These are phyloP conservation scores for Sophora flavescens DNA, from an alignment of 306 rosid species.

Conservation along the genomic window DNA sequence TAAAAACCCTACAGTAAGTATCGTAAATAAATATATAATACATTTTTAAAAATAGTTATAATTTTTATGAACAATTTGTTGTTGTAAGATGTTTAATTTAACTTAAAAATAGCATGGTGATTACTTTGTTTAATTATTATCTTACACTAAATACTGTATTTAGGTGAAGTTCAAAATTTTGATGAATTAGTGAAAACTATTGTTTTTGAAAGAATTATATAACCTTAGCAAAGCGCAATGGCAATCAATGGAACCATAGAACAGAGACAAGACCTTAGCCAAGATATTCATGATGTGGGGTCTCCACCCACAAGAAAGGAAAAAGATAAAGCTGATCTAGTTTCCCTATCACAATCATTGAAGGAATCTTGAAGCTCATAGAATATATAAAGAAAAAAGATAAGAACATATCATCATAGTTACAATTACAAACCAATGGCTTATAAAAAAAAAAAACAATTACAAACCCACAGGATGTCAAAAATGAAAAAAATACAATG, in stretches of 20 bases:
- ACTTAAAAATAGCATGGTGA: too few species aligned
- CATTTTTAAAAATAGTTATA: too few species aligned
- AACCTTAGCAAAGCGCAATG: not conserved
- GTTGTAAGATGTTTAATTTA: too few species aligned
- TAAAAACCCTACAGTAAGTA: too few species aligned
- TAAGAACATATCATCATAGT: not conserved
- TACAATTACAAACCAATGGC: too few species aligned
- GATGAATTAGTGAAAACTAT: too few species aligned
- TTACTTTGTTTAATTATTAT: too few species aligned
- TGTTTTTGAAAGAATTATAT: too few species aligned
- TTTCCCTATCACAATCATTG: not conserved
- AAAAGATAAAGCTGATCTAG: not conserved
- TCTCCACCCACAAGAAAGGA: not conserved
- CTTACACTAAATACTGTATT: too few species aligned
- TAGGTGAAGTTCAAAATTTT: not conserved
- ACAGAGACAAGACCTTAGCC: slow-evolving; percentile 18
- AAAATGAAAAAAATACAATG: not conserved
- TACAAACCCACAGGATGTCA: slow-evolving; percentile 24
- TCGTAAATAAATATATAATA: too few species aligned
- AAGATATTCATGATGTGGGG: slow-evolving; percentile 25
- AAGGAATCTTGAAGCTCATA: slow-evolving; percentile 34
- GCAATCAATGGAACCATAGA: not conserved
- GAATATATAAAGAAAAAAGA: not conserved
- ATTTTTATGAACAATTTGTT: too few species aligned
- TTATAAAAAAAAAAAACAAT: too few species aligned